Percentiles rank a stretch among this genome's conserved stretches.
These are phyloP conservation scores for Protea cynaroides DNA, from an alignment of 164 flowering plant genomes.

Conservation along the genomic window DNA sequence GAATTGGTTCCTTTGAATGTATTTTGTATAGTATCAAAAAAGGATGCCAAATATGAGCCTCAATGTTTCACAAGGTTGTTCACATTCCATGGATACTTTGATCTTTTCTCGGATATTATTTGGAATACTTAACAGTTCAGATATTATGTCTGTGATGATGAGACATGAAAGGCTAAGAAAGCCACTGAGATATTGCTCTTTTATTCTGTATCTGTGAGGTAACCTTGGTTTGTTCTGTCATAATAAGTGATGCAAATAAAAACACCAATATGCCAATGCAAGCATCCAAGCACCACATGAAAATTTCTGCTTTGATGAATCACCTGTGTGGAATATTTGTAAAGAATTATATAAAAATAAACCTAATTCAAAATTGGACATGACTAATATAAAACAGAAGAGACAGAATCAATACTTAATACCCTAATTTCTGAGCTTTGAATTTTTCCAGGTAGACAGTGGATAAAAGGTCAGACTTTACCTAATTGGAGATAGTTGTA, in stretches of 20 bases:
- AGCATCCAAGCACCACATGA: constrained; percentile 17
- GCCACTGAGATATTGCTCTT: constrained; percentile 4
- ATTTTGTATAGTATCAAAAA: constrained; percentile 7
- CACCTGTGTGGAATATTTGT: constrained; percentile 28
- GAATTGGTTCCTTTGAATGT: constrained; percentile 1
- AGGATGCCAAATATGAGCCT: constrained; percentile 6
- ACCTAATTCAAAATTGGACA: not conserved
- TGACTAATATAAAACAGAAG: not conserved
- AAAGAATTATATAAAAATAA: not conserved
- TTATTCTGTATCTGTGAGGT: not conserved
- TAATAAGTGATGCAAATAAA: constrained; percentile 20
- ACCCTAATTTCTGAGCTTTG: not conserved
- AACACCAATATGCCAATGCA: constrained; percentile 24
- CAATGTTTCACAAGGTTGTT: constrained; percentile 13
- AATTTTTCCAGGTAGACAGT: not conserved
- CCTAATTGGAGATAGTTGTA: constrained; percentile 68
- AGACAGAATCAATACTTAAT: not conserved
- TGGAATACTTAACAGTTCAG: constrained; percentile 1
- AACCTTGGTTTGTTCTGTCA: constrained; percentile 9
- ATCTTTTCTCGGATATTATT: not conserved
- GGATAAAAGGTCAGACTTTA: constrained; percentile 13
- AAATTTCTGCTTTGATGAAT: constrained; percentile 24
- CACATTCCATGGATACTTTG: not conserved
- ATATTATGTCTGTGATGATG: not conserved
- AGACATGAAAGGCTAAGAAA: not conserved